Conservation (phyloP, 768 basidiomycete species). For the Clathrus columnatus region DNA sequence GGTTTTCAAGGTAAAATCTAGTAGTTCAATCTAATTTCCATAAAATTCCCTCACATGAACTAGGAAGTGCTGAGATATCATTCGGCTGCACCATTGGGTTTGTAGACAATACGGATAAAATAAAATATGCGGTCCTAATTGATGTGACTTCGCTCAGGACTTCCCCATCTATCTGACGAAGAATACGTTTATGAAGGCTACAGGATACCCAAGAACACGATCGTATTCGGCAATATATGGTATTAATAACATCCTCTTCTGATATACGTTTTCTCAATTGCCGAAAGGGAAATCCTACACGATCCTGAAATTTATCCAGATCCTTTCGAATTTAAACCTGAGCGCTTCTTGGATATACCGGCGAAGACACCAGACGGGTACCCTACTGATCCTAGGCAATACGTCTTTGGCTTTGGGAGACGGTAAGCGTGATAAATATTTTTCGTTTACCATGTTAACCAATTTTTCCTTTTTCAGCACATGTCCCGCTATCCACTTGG, state of each 20-base stretch:
- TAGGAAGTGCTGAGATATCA: background rate
- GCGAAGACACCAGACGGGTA: slow-evolving; percentile 15
- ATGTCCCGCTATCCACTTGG: slow-evolving; percentile 12
- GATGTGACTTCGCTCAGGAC: slow-evolving; percentile 4
- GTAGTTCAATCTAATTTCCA: background rate
- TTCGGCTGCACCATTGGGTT: slow-evolving; percentile 1
- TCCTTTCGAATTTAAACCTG: slow-evolving; percentile 28
- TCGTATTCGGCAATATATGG: too few species aligned
- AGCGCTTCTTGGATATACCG: slow-evolving; percentile 23
- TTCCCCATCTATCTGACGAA: slow-evolving; percentile 22
- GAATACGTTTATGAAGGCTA: too few species aligned
- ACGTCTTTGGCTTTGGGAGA: slow-evolving; percentile 23
- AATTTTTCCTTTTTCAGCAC: background rate
- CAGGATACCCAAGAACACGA: too few species aligned
- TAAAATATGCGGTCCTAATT: background rate
- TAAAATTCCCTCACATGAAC: background rate
- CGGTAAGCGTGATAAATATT: slow-evolving; percentile 13
- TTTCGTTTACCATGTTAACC: background rate
- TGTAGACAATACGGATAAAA: too few species aligned
- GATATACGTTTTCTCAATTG: slow-evolving; percentile 21
- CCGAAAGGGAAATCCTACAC: slow-evolving; percentile 26
- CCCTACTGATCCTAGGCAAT: slow-evolving; percentile 3
- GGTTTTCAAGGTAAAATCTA: slow-evolving; percentile 10
- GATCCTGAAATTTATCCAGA: too few species aligned
- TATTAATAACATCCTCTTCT: slow-evolving; percentile 23